These are phyloP conservation scores for Penicillium bovifimosum DNA, from an alignment of 495 filamentous ascomycete genomes.

Conservation along the genomic window DNA sequence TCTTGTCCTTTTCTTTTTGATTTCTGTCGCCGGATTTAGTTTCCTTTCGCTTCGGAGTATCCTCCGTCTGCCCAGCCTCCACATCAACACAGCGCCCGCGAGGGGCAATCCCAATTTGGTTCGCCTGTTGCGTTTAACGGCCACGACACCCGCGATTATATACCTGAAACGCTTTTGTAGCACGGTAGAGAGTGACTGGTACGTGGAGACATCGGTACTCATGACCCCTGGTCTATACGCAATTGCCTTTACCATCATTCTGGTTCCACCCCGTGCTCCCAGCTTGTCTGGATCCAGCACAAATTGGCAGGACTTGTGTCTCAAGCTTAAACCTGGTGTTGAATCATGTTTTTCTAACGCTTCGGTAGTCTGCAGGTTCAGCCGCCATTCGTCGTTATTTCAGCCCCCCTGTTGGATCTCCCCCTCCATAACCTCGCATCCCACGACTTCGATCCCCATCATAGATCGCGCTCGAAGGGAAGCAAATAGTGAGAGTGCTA, in stretches of 20 bases:
- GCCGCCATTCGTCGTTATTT: constrained; percentile 17
- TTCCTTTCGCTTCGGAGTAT: neutral
- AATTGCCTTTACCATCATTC: constrained; percentile 4
- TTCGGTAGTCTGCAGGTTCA: constrained; percentile 16
- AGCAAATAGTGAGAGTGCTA: neutral
- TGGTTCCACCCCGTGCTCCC: constrained; percentile 3
- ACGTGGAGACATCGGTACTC: constrained; percentile 7
- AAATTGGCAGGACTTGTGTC: constrained; percentile 2
- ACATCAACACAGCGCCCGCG: constrained; percentile 14
- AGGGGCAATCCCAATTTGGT: constrained; percentile 21
- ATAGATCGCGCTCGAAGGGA: constrained; percentile 3
- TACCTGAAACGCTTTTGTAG: constrained; percentile 25
- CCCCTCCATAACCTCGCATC: constrained; percentile 16
- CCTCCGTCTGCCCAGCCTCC: neutral
- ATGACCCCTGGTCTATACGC: constrained; percentile 2
- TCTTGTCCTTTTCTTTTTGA: constrained; percentile 2
- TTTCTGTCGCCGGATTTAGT: neutral
- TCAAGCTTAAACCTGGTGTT: constrained; percentile 15
- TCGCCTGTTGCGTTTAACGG: constrained; percentile 18
- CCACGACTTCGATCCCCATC: neutral
- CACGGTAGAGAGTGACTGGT: constrained; percentile 5
- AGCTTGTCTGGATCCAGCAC: neutral
- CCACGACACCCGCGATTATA: constrained; percentile 23
- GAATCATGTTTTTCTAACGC: constrained; percentile 9
- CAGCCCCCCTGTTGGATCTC: constrained; percentile 21